Evolutionary conservation across 257 asterid species (phyloP), one percentile per base, ranked within the genome.

Genomic region (Nicotiana sylvestris): DNA sequence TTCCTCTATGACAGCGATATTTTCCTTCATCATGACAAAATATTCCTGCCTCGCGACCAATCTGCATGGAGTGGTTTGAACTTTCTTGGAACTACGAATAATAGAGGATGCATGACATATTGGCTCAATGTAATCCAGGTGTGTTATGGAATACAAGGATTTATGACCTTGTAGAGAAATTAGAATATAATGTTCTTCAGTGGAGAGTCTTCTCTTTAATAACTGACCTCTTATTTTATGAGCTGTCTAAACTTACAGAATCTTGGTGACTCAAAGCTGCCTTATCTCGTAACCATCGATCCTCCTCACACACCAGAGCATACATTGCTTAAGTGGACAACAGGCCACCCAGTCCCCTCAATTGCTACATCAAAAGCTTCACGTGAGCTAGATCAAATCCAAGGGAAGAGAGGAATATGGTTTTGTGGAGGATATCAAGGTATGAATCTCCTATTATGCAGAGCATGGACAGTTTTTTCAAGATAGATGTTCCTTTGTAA

Each of bases 261-360:
- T 78, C 91, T 94, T 53, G 83, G 84, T 46, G 93, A 87, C 35
- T 86, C 85, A 9, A 92, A 89, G 67, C 89, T 81, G 66, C 97
- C 97, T 2, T 93, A 80, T 90, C 88, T 94, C 5, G 92, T 93
- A 30, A 96, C 98, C 1, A 89, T 96, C 0, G 92, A 96, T 87
- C 98, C 99, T 30, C 91, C 98, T 70, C 82, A 80, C 25, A 78
- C 85, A 1, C 99, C 98, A 5, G 86, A 92, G 51, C 81, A 92
- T 65, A 87, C 92, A 0, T 83, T 92, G 79, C 90, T 96, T 21
- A 89, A 90, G 84, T 96, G 99, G 99, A 80, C 90, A 13, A 94
- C 97, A 0, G 90, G 98, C 57, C 98, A 96, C 66, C 98, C 97
- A n/a, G 90, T 96, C 67, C 98, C 97, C 80, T 94, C 97, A 0